Conservation (phyloP, 169 alveolate species). For the Plasmodium blacklocki region DNA sequence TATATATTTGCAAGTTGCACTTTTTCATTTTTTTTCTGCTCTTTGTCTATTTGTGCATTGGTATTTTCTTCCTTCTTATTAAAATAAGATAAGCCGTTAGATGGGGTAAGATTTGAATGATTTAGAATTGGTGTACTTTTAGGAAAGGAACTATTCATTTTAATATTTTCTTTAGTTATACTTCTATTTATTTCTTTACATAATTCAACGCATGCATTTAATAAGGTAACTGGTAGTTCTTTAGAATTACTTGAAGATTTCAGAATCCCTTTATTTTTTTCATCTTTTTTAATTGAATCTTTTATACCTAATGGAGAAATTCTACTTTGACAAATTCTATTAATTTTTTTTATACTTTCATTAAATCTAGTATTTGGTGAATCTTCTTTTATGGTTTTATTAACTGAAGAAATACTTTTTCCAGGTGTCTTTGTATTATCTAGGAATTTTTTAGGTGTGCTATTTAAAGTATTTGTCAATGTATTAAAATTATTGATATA, state of each 20-base stretch:
- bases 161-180: constrained; percentile 22
- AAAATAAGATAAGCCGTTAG: neutral
- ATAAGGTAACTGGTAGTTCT: constrained; percentile 66
- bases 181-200: constrained; percentile 64
- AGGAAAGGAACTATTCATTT: neutral
- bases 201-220: constrained; percentile 71
- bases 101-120: neutral
- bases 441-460: constrained; percentile 34
- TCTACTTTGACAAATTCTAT: constrained; percentile 70
- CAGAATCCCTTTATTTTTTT: constrained; percentile 31
- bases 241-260: constrained; percentile 19
- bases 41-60: neutral
- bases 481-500: constrained; percentile 29
- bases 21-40: neutral
- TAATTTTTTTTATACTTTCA: constrained; percentile 70
- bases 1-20: neutral
- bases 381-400: constrained; percentile 58
- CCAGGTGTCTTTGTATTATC: constrained; percentile 6
- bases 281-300: constrained; percentile 66
- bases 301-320: constrained; percentile 70
- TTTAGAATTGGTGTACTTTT: constrained; percentile 1
- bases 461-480: constrained; percentile 28
- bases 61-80: neutral
- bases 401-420: constrained; percentile 38
- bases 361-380: constrained; percentile 71